phyloP scores from a whole-genome alignment of 768 basidiomycete genomes.

The Xerocomus potaroensis region DNA sequence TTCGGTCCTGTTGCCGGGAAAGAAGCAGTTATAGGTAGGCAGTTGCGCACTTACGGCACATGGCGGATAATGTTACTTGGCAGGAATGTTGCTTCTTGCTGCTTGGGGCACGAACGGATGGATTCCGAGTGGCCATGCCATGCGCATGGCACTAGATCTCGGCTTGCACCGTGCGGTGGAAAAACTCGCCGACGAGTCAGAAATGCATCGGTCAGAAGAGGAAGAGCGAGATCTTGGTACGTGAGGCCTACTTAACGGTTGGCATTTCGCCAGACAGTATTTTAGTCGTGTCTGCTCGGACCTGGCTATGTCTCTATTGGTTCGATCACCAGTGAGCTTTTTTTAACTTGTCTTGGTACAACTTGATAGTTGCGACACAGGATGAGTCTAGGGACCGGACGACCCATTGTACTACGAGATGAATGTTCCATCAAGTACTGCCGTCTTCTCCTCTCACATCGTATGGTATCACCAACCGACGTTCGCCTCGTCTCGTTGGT shows the following conservation, averaged over 20 bases:
- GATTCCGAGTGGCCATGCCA: constrained; percentile 92
- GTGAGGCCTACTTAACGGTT: constrained; percentile 10
- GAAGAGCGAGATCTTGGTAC: constrained; percentile 84
- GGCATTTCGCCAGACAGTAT: constrained; percentile 2
- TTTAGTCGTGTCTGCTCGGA: constrained; percentile 83
- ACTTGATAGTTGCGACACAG: constrained; percentile 36
- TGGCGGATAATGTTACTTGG: constrained; percentile 1
- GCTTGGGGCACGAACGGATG: constrained; percentile 95
- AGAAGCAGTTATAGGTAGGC: constrained; percentile 86
- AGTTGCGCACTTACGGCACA: constrained; percentile 6
- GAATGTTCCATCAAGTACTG: constrained; percentile 86
- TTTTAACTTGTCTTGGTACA: background rate
- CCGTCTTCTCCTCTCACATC: constrained; percentile 74
- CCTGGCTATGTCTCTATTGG: constrained; percentile 95
- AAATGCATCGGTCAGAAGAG: constrained; percentile 65
- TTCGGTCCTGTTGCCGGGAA: constrained; percentile 93
- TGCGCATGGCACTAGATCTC: constrained; percentile 94
- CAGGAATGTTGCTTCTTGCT: constrained; percentile 87
- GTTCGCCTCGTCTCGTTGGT: constrained; percentile 84
- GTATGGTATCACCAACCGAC: constrained; percentile 87
- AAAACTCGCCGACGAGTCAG: constrained; percentile 73
- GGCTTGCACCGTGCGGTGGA: constrained; percentile 90
- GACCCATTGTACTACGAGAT: constrained; percentile 86
- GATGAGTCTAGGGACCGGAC: constrained; percentile 88
- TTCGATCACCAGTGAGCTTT: constrained; percentile 85